These are phyloP conservation scores for Ogataea methanolica DNA, from an alignment of 805 yeast genomes.

Conservation along the genomic window DNA sequence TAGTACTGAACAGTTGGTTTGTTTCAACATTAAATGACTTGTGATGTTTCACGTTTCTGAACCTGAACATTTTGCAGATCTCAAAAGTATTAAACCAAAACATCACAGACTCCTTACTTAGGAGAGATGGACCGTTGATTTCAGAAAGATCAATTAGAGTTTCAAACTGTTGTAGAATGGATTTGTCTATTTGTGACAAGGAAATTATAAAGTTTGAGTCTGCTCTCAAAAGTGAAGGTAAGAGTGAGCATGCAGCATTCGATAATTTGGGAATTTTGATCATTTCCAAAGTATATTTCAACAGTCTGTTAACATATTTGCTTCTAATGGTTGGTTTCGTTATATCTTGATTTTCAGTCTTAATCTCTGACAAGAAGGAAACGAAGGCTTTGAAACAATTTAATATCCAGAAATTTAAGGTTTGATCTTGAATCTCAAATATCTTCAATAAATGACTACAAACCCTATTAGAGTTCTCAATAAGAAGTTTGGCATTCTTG, in stretches of 20 bases:
- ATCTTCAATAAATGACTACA: constrained; percentile 11
- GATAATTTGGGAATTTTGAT: constrained; percentile 29
- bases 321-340: background rate
- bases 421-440: constrained; percentile 17
- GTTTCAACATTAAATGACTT: constrained; percentile 6
- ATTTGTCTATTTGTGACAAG: constrained; percentile 30
- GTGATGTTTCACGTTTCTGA: constrained; percentile 25
- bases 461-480: constrained; percentile 1
- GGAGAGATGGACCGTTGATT: constrained; percentile 52
- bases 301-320: constrained; percentile 20
- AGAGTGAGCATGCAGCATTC: constrained; percentile 31
- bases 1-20: constrained; percentile 18
- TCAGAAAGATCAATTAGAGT: constrained; percentile 50
- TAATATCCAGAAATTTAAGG: constrained; percentile 12
- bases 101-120: constrained; percentile 42
- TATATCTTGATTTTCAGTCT: background rate
- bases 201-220: background rate
- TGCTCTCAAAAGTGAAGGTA: constrained; percentile 13
- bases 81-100: constrained; percentile 49
- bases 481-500: background rate
- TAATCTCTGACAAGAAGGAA: constrained; percentile 2
- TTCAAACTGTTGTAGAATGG: constrained; percentile 42
- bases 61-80: constrained; percentile 32
- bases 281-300: constrained; percentile 34
- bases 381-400: constrained; percentile 6